A percentile compares a stretch with the other conserved stretches of the same genome.
Evolutionary conservation across 106 monocot species (phyloP).

Genomic region (Platanthera guangdongensis): DNA sequence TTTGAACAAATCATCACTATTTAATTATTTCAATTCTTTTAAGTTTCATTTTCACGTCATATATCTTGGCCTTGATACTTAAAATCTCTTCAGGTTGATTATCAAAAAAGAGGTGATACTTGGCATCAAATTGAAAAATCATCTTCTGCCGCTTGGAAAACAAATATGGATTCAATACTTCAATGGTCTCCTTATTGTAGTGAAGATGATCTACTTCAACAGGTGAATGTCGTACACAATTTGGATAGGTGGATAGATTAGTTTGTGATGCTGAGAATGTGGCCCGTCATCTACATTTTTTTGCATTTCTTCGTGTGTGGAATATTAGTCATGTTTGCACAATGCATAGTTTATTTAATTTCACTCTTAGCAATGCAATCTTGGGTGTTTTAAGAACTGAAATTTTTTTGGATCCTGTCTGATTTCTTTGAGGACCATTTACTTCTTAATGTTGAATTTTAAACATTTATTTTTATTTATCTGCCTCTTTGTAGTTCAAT

Average conservation of each 20-base stretch:
- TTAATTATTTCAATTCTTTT: background rate
- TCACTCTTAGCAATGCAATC: background rate
- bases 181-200: slow-evolving; percentile 77
- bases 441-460: too few relatives aligned
- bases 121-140: slow-evolving; percentile 49
- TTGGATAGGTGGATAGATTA: background rate
- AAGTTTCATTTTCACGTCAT: background rate
- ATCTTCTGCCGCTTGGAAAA: slow-evolving; percentile 45
- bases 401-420: background rate
- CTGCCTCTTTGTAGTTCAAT: slow-evolving; percentile 33
- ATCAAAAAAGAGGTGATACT: slow-evolving; percentile 30
- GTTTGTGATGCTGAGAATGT: background rate
- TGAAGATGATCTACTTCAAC: slow-evolving; percentile 62
- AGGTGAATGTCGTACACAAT: slow-evolving; percentile 24
- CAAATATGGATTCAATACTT: slow-evolving; percentile 55
- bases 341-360: background rate
- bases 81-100: slow-evolving; percentile 56
- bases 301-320: background rate
- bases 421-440: background rate
- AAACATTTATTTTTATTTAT: background rate
- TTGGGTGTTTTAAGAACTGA: background rate
- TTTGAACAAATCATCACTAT: background rate
- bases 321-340: background rate
- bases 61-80: background rate
- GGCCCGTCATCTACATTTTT: background rate